Conservation (phyloP, 1,284 basidiomycete genomes). For the Meira nashicola region DNA sequence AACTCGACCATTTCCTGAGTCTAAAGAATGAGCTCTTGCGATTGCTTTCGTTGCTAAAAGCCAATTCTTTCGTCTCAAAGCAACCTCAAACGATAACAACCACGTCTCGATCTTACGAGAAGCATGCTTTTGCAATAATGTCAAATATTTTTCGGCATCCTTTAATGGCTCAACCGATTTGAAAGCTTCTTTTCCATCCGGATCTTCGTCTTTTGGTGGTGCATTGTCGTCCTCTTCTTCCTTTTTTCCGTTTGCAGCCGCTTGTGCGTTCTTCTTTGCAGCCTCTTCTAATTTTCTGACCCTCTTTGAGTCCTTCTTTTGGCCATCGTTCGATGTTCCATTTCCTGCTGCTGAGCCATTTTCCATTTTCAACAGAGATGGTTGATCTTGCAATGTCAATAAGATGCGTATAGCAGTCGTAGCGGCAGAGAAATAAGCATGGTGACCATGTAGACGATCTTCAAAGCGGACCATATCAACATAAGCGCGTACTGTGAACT, state of each 20-base stretch:
- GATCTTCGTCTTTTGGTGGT: slow-evolving; percentile 36
- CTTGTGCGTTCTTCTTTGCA: slow-evolving; percentile 59
- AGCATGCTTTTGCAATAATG: slow-evolving; percentile 61
- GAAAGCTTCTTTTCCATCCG: slow-evolving; percentile 30
- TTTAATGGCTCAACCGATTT: slow-evolving; percentile 60
- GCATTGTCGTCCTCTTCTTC: slow-evolving; percentile 8
- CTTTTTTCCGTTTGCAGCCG: not conserved
- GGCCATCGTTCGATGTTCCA: slow-evolving; percentile 50
- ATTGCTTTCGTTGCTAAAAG: slow-evolving; percentile 73
- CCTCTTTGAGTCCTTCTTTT: slow-evolving; percentile 75
- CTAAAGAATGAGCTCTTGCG: slow-evolving; percentile 60
- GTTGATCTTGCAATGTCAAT: slow-evolving; percentile 29
- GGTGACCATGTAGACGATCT: slow-evolving; percentile 70
- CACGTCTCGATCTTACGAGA: slow-evolving; percentile 66
- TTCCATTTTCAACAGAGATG: slow-evolving; percentile 30
- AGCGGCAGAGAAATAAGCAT: slow-evolving; percentile 71
- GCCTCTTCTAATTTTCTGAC: slow-evolving; percentile 78
- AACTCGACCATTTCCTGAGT: slow-evolving; percentile 64
- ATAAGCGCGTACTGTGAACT: slow-evolving; percentile 81
- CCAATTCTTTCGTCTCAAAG: slow-evolving; percentile 72
- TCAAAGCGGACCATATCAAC: slow-evolving; percentile 75
- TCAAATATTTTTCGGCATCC: slow-evolving; percentile 68
- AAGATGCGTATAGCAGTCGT: slow-evolving; percentile 60
- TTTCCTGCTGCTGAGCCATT: slow-evolving; percentile 41
- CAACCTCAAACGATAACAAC: slow-evolving; percentile 74